A percentile compares a stretch with the other conserved stretches of the same genome.
phyloP scores from a whole-genome alignment of 495 filamentous ascomycete genomes.

The Massariosphaeria phaeospora region DNA sequence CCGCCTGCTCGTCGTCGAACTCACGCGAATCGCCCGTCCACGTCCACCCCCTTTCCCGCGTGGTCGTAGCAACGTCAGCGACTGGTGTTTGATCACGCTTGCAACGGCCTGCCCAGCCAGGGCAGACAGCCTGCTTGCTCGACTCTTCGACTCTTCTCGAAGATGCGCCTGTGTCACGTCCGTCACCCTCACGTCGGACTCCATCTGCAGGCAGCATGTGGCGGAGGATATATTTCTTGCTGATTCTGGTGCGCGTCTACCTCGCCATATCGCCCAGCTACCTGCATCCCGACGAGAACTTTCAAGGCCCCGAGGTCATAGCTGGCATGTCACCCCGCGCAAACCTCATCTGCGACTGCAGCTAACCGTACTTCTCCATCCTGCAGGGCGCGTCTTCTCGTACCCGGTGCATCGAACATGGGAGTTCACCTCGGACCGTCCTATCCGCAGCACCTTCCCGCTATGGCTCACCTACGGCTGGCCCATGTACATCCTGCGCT shows the following conservation, averaged over 20 bases:
- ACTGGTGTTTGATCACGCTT: slow-evolving; percentile 26
- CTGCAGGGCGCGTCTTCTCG: slow-evolving; percentile 76
- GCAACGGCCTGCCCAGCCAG: slow-evolving; percentile 3
- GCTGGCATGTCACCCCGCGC: slow-evolving; percentile 61
- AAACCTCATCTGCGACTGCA: background rate
- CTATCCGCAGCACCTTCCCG: slow-evolving; percentile 92
- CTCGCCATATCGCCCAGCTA: slow-evolving; percentile 94
- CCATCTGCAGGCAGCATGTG: slow-evolving; percentile 56
- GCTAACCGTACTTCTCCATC: too few species aligned
- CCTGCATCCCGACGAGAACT: slow-evolving; percentile 96
- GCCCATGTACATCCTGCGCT: slow-evolving; percentile 84
- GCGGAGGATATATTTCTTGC: slow-evolving; percentile 80
- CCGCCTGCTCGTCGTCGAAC: background rate
- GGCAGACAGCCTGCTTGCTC: background rate
- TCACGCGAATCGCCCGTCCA: background rate
- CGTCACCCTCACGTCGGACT: background rate
- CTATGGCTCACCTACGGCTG: slow-evolving; percentile 91
- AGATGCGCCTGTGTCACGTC: slow-evolving; percentile 23
- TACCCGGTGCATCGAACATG: slow-evolving; percentile 83
- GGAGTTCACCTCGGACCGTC: slow-evolving; percentile 83
- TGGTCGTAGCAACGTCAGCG: slow-evolving; percentile 22
- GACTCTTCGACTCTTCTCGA: background rate
- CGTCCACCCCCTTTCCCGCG: background rate
- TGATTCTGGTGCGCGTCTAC: slow-evolving; percentile 83
- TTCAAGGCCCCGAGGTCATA: slow-evolving; percentile 95